Base-by-base conservation (phyloP, 805 yeast species). In the Yarrowia divulgata region DNA sequence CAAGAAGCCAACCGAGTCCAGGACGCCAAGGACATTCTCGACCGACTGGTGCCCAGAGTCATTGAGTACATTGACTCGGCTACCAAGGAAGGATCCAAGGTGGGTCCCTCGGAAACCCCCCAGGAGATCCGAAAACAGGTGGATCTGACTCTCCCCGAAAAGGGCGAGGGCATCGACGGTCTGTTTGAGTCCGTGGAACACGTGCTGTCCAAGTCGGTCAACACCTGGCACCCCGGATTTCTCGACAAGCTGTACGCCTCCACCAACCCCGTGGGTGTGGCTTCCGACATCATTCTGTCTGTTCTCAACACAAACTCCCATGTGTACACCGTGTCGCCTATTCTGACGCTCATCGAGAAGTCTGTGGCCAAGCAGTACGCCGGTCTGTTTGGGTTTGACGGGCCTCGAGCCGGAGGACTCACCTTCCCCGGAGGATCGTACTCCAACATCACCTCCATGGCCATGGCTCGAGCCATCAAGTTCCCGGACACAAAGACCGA, bases 391-490 rank as follows among this genome's bases (percentile, higher is more conserved):
- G 88, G 90, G 0, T 90, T 83, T 73, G 72, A 73, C 32, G 84
- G 84, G 7, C 79, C 79, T 2, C 79, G 81, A 40, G 85, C 93
- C 55, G 97, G 97, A 34, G 97, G 97, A 0, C 79, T 91, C 72
- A 91, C 97, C 0, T 90, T 91, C 76, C 85, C 92, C 23, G 97
- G 97, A 19, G 97, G 97, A 0, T 88, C 94, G 5, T 91, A 93
- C 88, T 90, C 96, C 8, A 91, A 91, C 77, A 84, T 89, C 67
- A 91, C 95, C 2, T 85, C 91, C 70, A 75, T 91, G 79, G 93
- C 90, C 71, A 87, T 88, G 75, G 97, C 97, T 0, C 81, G 96
- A 73, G 82, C 89, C 50, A 78, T 83, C 48, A 77, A 83, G 71
- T 89, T 74, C 74, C 97, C 97, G 0, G 89, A 88, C 10, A 89